Conservation (phyloP, 148 eudicot genomes). For the Agrostemma githago region DNA sequence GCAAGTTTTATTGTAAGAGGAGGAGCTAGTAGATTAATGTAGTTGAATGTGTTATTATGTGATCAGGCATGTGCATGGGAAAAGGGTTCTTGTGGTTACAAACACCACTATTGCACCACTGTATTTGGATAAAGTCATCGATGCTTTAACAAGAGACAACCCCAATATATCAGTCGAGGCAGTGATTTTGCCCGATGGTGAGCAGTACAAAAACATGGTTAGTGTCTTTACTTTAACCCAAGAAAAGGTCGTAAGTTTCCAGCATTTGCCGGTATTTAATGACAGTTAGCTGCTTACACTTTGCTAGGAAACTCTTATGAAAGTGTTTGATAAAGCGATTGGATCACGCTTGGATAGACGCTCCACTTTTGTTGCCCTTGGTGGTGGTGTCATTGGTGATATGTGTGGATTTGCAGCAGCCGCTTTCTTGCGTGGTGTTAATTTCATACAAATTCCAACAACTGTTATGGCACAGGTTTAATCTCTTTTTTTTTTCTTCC, state of each 20-base stretch:
- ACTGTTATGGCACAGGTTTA: constrained; percentile 98
- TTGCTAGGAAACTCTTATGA: constrained; percentile 75
- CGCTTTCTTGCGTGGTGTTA: constrained; percentile 89
- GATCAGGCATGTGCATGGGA: constrained; percentile 88
- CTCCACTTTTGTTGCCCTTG: constrained; percentile 91
- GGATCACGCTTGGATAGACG: constrained; percentile 88
- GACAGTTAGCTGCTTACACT: constrained; percentile 1
- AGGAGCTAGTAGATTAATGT: neutral
- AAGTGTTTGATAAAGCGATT: constrained; percentile 92
- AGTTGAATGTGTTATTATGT: constrained; percentile 10
- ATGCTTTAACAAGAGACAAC: constrained; percentile 71
- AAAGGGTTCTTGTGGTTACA: constrained; percentile 88
- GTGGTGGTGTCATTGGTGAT: constrained; percentile 98
- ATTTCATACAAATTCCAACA: constrained; percentile 96
- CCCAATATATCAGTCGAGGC: constrained; percentile 75
- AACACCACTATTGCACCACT: constrained; percentile 87
- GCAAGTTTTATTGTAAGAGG: neutral
- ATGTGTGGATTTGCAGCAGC: constrained; percentile 99
- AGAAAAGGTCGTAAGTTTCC: neutral
- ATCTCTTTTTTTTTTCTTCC: neutral
- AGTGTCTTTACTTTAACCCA: constrained; percentile 23
- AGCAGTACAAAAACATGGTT: constrained; percentile 90
- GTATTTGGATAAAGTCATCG: constrained; percentile 86
- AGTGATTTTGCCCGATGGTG: constrained; percentile 92
- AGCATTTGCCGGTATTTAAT: neutral